phyloP scores from a whole-genome alignment of 805 yeast species.

The Nakazawaea laoshanensis region DNA sequence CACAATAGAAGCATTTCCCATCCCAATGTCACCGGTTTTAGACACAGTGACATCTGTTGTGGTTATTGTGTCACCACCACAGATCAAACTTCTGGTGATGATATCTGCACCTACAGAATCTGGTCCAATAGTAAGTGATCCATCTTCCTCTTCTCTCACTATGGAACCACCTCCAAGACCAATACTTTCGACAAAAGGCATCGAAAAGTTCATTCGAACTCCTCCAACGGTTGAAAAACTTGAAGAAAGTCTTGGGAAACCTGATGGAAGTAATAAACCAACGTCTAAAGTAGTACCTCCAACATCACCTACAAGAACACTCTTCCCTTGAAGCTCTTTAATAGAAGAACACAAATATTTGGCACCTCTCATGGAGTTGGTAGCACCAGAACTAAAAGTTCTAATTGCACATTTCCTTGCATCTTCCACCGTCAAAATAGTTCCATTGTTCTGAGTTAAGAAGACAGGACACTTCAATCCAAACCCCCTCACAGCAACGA shows the following conservation, averaged over 20 bases:
- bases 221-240: conserved; percentile 37
- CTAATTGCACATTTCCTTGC: conserved; percentile 32
- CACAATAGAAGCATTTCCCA: conserved; percentile 22
- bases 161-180: conserved; percentile 45
- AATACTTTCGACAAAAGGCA: conserved; percentile 41
- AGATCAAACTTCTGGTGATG: conserved; percentile 24
- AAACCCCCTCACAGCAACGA: conserved; percentile 24
- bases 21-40: conserved; percentile 7
- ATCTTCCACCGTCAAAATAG: conserved; percentile 30
- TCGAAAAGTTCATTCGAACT: conserved; percentile 39
- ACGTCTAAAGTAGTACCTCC: conserved; percentile 46
- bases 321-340: conserved; percentile 14
- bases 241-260: conserved; percentile 39
- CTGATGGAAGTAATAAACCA: conserved; percentile 33
- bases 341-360: conserved; percentile 28
- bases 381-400: conserved; percentile 41
- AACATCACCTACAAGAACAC: conserved; percentile 32
- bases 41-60: conserved; percentile 30
- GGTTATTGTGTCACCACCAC: conserved; percentile 33
- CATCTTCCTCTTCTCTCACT: conserved; percentile 21
- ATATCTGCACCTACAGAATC: conserved; percentile 41
- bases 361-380: conserved; percentile 40
- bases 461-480: conserved; percentile 31
- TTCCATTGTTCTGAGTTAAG: conserved; percentile 40
- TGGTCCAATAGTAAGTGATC: conserved; percentile 31